These are phyloP conservation scores for apple (Malus domestica) DNA, from an alignment of 306 rosid species.

Conservation along the genomic window DNA sequence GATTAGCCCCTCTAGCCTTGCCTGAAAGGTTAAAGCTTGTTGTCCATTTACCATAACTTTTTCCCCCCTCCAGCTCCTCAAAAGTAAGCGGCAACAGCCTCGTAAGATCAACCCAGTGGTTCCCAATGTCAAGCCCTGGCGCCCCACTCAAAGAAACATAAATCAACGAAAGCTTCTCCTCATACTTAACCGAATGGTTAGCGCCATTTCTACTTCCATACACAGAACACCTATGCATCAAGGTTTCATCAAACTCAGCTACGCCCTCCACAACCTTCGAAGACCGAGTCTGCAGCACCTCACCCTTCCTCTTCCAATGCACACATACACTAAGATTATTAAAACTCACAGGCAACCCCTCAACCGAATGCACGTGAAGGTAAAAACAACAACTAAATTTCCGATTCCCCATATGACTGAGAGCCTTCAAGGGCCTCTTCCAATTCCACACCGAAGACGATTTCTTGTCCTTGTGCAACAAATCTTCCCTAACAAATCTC, in stretches of 20 bases:
- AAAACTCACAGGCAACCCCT: slow-evolving; percentile 51
- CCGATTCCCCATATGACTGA: slow-evolving; percentile 47
- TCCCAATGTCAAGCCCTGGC: slow-evolving; percentile 45
- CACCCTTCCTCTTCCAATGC: slow-evolving; percentile 60
- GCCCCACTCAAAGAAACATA: slow-evolving; percentile 47
- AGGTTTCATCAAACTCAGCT: slow-evolving; percentile 49
- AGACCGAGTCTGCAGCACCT: slow-evolving; percentile 32
- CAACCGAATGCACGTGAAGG: slow-evolving; percentile 60
- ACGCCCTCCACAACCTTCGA: slow-evolving; percentile 44
- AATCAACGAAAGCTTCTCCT: slow-evolving; percentile 44
- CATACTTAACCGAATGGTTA: slow-evolving; percentile 50
- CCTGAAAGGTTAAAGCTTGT: slow-evolving; percentile 67
- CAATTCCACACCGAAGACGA: slow-evolving; percentile 58
- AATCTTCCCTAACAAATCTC: slow-evolving; percentile 25
- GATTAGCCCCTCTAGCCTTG: slow-evolving; percentile 60
- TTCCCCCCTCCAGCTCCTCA: slow-evolving; percentile 61
- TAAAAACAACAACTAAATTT: slow-evolving; percentile 51
- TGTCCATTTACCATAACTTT: slow-evolving; percentile 58
- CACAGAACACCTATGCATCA: slow-evolving; percentile 51
- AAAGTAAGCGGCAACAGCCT: slow-evolving; percentile 58
- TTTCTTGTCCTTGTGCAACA: slow-evolving; percentile 32
- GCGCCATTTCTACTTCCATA: slow-evolving; percentile 43
- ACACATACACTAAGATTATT: slow-evolving; percentile 37
- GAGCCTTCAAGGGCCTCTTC: slow-evolving; percentile 77
- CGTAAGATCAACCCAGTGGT: slow-evolving; percentile 60